phyloP scores from a whole-genome alignment of 805 yeast species.

The Huiozyma sinensis region DNA sequence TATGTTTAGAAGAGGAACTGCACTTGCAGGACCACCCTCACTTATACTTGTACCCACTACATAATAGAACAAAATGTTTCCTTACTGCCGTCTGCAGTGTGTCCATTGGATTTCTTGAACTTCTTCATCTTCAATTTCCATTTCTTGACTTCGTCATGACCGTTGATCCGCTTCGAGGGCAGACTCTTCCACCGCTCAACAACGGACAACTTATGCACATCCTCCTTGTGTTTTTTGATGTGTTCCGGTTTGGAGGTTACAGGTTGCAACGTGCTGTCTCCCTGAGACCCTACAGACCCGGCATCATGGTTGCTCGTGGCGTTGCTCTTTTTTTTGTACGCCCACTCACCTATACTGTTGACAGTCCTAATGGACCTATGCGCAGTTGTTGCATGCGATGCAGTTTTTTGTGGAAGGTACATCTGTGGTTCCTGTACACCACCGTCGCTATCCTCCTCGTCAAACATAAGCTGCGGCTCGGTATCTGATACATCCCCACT shows the following conservation, averaged over 20 bases:
- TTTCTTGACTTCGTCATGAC: conserved; percentile 8
- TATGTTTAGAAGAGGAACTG: neutral
- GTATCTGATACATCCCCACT: conserved; percentile 1
- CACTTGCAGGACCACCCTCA: no score
- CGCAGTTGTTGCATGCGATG: conserved; percentile 19
- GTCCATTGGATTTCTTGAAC: conserved; percentile 7
- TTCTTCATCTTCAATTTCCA: conserved; percentile 18
- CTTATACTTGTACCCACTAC: conserved; percentile 2
- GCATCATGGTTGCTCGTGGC: conserved; percentile 11
- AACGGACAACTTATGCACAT: conserved; percentile 2
- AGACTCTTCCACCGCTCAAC: conserved; percentile 25
- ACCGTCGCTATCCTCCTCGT: conserved; percentile 6
- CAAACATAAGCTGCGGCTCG: conserved; percentile 3
- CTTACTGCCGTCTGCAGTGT: conserved; percentile 3
- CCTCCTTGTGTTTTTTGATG: neutral
- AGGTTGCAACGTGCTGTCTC: neutral
- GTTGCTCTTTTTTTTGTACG: conserved; percentile 8
- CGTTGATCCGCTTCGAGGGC: conserved; percentile 15
- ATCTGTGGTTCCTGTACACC: conserved; percentile 9
- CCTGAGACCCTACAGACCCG: conserved; percentile 15
- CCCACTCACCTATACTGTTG: conserved; percentile 26
- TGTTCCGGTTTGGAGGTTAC: neutral
- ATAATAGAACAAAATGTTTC: conserved; percentile 10
- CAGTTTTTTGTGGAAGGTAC: conserved; percentile 17
- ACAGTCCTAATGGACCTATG: conserved; percentile 23